Evolutionary conservation across 2,329 filamentous ascomycete genomes (phyloP).

Genomic region (Hawksworthiomyces lignivorus): DNA sequence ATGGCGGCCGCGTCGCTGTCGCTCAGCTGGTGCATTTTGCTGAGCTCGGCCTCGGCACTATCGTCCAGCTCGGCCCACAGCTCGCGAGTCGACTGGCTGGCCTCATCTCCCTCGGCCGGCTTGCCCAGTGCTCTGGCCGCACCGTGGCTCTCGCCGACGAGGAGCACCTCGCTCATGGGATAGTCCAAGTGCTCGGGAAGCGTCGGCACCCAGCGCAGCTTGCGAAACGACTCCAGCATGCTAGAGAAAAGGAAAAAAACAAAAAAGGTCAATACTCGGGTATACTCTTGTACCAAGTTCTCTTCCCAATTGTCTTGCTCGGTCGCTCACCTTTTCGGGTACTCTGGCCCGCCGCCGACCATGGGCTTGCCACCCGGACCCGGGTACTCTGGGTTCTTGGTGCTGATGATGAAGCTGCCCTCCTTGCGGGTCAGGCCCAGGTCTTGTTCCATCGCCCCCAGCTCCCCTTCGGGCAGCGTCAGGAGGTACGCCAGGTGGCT

Average conservation of each 20-base stretch:
- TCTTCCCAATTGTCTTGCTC: too few species aligned
- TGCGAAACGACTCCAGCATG: slow-evolving; percentile 42
- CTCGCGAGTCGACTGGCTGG: slow-evolving; percentile 51
- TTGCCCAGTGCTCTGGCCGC: slow-evolving; percentile 47
- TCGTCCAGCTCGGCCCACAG: slow-evolving; percentile 66
- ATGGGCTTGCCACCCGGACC: slow-evolving; percentile 56
- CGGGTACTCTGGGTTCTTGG: slow-evolving; percentile 68
- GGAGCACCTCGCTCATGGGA: slow-evolving; percentile 65
- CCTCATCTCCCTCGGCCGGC: too few species aligned
- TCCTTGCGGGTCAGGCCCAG: slow-evolving; percentile 58
- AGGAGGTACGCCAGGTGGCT: slow-evolving; percentile 75
- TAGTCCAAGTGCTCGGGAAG: slow-evolving; percentile 69
- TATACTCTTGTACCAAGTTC: too few species aligned
- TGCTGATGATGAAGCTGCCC: slow-evolving; percentile 71
- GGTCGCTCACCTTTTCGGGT: slow-evolving; percentile 54
- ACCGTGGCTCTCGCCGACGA: slow-evolving; percentile 64
- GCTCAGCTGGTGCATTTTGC: slow-evolving; percentile 50
- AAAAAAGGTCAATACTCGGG: too few species aligned
- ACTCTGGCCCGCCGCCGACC: slow-evolving; percentile 47
- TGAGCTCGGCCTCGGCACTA: slow-evolving; percentile 66
- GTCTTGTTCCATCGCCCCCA: slow-evolving; percentile 66
- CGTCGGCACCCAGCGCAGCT: slow-evolving; percentile 66
- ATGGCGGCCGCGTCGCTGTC: slow-evolving; percentile 38
- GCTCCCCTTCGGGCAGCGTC: slow-evolving; percentile 61
- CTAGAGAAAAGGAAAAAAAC: background rate